Percentiles rank a stretch among this genome's conserved stretches.
Conservation (phyloP, 23 red algal species). For the Agarophyton chilense region DNA sequence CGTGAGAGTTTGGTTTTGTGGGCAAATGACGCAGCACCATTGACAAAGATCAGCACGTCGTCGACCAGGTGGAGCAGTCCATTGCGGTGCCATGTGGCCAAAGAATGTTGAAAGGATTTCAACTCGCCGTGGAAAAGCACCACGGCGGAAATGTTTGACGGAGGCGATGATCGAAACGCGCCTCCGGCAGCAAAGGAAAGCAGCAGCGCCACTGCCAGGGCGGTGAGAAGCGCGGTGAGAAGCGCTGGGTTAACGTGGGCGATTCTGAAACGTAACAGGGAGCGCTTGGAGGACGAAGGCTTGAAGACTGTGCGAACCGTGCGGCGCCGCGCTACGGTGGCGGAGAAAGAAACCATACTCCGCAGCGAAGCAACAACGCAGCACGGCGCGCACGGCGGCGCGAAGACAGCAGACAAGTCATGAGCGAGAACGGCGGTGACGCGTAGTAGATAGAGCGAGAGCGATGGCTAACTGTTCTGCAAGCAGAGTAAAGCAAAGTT, state of each 20-base stretch:
- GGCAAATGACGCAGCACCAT: not conserved
- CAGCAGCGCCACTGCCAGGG: not conserved
- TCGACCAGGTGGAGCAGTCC: conserved; percentile 42
- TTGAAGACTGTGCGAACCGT: not conserved
- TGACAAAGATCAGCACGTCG: conserved; percentile 50
- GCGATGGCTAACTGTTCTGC: not conserved
- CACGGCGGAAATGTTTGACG: conserved; percentile 22
- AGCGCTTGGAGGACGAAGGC: not conserved
- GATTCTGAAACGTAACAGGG: not conserved
- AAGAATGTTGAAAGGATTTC: conserved; percentile 9
- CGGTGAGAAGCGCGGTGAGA: not conserved
- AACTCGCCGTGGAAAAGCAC: conserved; percentile 61
- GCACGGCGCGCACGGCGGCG: not conserved
- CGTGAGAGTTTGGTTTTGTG: not conserved
- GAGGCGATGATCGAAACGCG: not conserved
- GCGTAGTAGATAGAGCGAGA: no score
- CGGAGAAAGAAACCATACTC: not conserved
- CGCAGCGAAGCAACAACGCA: not conserved
- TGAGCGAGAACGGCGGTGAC: no score
- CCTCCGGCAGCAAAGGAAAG: not conserved
- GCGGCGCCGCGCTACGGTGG: not conserved
- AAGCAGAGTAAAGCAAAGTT: no score
- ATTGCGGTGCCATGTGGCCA: conserved; percentile 15
- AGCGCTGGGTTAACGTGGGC: not conserved
- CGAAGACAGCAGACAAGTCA: no score